Conservation (phyloP, 2,329 filamentous ascomycete species). For the Elsinoe necatrix region DNA sequence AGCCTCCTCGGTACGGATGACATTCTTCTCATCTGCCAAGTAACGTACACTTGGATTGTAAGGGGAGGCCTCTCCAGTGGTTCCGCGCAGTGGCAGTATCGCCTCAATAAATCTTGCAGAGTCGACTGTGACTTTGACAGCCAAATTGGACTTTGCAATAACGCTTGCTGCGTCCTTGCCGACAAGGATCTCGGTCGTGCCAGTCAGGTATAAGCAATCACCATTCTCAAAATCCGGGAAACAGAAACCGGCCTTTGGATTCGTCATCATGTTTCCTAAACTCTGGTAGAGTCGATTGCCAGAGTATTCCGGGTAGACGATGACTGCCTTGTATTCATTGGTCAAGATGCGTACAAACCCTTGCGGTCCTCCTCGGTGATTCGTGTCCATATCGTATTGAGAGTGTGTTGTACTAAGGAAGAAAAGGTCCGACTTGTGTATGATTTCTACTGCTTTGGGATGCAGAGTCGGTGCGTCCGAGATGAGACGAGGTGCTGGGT, state of each 20-base stretch:
- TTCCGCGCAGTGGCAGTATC: conserved; percentile 61
- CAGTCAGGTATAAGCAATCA: conserved; percentile 66
- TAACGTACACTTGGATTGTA: conserved; percentile 70
- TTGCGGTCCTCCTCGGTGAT: conserved; percentile 64
- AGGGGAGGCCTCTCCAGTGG: conserved; percentile 53
- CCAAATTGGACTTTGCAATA: conserved; percentile 63
- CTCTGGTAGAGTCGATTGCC: conserved; percentile 80
- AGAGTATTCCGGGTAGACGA: conserved; percentile 76
- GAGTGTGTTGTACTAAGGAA: conserved; percentile 64
- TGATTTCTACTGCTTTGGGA: conserved; percentile 48
- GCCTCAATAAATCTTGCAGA: conserved; percentile 54
- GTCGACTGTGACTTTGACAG: conserved; percentile 57
- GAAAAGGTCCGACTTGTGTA: conserved; percentile 62
- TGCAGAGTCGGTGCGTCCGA: conserved; percentile 44
- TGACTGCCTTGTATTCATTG: conserved; percentile 41
- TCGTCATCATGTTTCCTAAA: conserved; percentile 63
- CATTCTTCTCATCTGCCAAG: conserved; percentile 50
- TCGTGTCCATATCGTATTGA: conserved; percentile 66
- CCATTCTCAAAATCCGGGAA: conserved; percentile 68
- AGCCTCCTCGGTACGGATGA: conserved; percentile 19
- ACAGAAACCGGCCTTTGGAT: conserved; percentile 59
- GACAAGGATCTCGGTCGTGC: conserved; percentile 56
- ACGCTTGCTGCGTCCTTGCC: conserved; percentile 53
- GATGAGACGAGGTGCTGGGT: conserved; percentile 46
- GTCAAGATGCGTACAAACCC: conserved; percentile 65